phyloP scores from a whole-genome alignment of 1,284 basidiomycete genomes.

The Pseudozyma hubeiensis region DNA sequence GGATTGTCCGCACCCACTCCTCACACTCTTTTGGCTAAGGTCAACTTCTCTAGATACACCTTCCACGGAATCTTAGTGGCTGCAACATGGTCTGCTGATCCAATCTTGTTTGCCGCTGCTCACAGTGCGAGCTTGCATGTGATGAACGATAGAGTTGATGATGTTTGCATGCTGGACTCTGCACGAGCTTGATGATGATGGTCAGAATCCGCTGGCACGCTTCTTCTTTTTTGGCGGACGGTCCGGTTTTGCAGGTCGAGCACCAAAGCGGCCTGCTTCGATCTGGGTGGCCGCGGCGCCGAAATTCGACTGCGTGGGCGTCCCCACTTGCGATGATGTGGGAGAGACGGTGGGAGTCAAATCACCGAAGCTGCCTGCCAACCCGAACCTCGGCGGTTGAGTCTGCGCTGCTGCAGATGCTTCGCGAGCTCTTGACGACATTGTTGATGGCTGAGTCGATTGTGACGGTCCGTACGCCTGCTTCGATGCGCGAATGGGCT shows the following conservation, averaged over 20 bases:
- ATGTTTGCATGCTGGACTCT: no score
- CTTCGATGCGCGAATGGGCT: constrained; percentile 14
- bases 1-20: neutral
- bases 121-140: no score
- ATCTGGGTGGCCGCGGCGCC: constrained; percentile 31
- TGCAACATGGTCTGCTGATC: no score
- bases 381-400: constrained; percentile 26
- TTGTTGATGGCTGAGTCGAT: neutral
- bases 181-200: no score
- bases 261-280: constrained; percentile 40
- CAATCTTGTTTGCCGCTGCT: no score
- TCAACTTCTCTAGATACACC: no score
- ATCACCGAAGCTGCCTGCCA: constrained; percentile 29
- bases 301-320: constrained; percentile 13
- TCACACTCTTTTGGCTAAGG: neutral
- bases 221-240: constrained; percentile 36
- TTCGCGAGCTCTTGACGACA: neutral
- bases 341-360: constrained; percentile 30
- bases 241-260: constrained; percentile 14
- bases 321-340: constrained; percentile 20
- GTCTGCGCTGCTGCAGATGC: constrained; percentile 13
- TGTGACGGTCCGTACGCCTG: constrained; percentile 7
- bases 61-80: no score
- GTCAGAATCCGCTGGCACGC: constrained; percentile 41
- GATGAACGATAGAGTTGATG: no score